Evolutionary conservation across 169 alveolate genomes (phyloP).

Genomic region (Theileria annulata): DNA sequence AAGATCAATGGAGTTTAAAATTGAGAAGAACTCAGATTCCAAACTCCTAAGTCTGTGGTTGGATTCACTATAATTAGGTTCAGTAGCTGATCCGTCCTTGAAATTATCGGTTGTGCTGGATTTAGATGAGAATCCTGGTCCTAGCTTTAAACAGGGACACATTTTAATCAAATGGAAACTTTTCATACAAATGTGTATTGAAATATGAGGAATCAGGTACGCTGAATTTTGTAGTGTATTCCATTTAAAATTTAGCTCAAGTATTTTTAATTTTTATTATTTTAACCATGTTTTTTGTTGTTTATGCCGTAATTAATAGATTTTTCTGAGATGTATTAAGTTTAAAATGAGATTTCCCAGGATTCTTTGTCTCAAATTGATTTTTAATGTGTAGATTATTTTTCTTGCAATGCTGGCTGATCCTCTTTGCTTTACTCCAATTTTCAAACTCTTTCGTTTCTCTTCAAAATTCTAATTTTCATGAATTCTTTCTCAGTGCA

Average conservation of each 20-base stretch:
- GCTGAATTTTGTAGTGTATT: constrained; percentile 10
- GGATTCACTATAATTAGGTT: background rate
- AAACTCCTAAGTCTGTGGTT: background rate
- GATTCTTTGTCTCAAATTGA: background rate
- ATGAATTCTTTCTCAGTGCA: background rate
- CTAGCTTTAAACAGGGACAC: constrained; percentile 13
- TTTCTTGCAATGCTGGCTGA: background rate
- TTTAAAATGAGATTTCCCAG: background rate
- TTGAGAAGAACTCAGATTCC: background rate
- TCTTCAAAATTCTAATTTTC: background rate
- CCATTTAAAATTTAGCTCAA: background rate
- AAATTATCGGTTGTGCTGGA: background rate
- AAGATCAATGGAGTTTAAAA: background rate
- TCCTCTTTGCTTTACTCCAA: background rate
- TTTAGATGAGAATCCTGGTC: background rate
- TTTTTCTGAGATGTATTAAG: background rate
- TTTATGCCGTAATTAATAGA: background rate
- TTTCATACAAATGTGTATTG: background rate
- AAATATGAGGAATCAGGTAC: background rate
- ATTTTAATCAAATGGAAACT: background rate
- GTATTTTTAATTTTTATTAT: no score
- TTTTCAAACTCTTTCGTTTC: background rate
- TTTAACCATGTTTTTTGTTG: no score
- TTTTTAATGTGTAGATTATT: background rate
- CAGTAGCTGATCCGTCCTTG: background rate